These are phyloP conservation scores for Ilex paraguariensis DNA, from an alignment of 305 asterid species.

Conservation along the genomic window DNA sequence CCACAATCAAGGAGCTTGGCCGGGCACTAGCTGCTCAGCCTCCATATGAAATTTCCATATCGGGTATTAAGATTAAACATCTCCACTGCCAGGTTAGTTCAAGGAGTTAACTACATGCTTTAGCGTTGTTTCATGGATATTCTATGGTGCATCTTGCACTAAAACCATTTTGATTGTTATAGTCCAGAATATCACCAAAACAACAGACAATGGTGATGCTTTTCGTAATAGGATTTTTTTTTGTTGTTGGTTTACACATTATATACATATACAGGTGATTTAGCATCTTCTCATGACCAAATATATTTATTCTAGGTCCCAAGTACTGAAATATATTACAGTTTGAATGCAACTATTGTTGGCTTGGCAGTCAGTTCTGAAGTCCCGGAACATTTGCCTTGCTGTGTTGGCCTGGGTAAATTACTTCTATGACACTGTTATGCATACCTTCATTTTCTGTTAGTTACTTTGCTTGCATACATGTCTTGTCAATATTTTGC, in stretches of 20 bases:
- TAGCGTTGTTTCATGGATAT: too few relatives aligned
- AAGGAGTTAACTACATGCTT: neutral
- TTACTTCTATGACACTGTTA: slow-evolving; percentile 8
- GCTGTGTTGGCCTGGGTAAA: slow-evolving; percentile 91
- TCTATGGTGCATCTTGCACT: too few relatives aligned
- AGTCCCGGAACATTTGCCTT: slow-evolving; percentile 49
- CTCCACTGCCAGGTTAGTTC: slow-evolving; percentile 73
- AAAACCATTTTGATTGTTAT: neutral
- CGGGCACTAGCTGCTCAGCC: slow-evolving; percentile 73
- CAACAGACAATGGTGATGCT: too few relatives aligned
- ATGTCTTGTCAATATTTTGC: neutral
- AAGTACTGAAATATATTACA: slow-evolving; percentile 56
- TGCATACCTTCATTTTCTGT: too few relatives aligned
- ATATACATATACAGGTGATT: too few relatives aligned
- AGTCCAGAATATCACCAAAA: too few relatives aligned
- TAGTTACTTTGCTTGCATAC: neutral
- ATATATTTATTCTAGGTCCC: slow-evolving; percentile 55
- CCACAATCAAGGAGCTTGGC: slow-evolving; percentile 80
- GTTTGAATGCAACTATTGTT: slow-evolving; percentile 84
- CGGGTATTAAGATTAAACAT: slow-evolving; percentile 66
- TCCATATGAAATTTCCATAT: slow-evolving; percentile 72
- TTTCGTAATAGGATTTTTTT: too few relatives aligned
- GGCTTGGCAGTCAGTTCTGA: slow-evolving; percentile 68
- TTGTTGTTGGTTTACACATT: neutral
- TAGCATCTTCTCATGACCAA: too few relatives aligned